Evolutionary conservation across 78 protist species (phyloP).

Genomic region (Ministeria vibrans): DNA sequence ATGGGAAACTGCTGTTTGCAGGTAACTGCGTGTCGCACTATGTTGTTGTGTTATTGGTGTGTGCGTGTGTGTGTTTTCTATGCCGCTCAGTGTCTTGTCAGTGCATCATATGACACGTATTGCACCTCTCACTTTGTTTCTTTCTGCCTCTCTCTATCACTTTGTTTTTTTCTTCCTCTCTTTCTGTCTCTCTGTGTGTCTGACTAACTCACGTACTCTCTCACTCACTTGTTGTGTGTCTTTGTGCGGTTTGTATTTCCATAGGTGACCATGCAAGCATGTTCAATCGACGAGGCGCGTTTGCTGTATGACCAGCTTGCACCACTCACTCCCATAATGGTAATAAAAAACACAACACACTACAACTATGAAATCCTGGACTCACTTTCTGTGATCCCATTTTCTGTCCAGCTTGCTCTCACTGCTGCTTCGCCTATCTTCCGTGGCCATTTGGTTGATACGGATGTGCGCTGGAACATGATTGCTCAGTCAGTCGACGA

Average conservation of each 20-base stretch:
- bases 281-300: slow-evolving; percentile 67
- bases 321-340: slow-evolving; percentile 48
- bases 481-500: slow-evolving; percentile 90
- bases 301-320: slow-evolving; percentile 80
- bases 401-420: slow-evolving; percentile 52
- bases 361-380: no score
- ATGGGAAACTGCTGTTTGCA: slow-evolving; percentile 93
- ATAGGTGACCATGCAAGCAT: slow-evolving; percentile 71
- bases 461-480: slow-evolving; percentile 84
- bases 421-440: slow-evolving; percentile 81
- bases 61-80: neutral
- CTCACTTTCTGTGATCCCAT: no score
- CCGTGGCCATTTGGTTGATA: slow-evolving; percentile 80
- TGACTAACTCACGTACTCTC: no score
- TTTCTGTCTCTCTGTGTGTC: no score
- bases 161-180: neutral
- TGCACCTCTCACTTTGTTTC: no score
- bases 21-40: neutral
- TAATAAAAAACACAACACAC: no score
- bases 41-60: neutral
- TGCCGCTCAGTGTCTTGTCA: no score
- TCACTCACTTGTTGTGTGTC: no score
- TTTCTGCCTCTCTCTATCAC: no score
- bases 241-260: no score
- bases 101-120: no score